A percentile compares a stretch with the other conserved stretches of the same genome.
phyloP scores from a whole-genome alignment of 176 grass and related monocot species.

The Zoysia japonica region DNA sequence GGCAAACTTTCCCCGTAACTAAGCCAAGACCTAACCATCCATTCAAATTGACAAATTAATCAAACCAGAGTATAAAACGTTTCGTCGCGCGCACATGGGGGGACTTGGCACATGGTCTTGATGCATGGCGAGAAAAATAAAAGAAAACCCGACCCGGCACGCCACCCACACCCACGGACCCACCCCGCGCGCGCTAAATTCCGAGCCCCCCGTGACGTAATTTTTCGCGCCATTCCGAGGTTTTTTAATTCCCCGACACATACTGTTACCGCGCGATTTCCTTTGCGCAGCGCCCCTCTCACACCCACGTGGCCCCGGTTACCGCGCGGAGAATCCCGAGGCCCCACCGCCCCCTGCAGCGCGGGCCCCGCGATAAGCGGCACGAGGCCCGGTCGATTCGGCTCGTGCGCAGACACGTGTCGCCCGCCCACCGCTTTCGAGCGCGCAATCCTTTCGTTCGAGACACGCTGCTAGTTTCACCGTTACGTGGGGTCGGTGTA shows the following conservation, averaged over 20 bases:
- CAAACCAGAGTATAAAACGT: not conserved
- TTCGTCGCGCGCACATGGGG: constrained; percentile 33
- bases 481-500: fast-evolving
- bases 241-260: not conserved
- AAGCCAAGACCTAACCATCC: not conserved
- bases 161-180: not conserved
- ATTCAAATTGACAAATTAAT: not conserved
- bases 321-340: constrained; percentile 39
- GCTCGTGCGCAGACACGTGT: constrained; percentile 45
- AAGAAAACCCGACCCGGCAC: constrained; percentile 18
- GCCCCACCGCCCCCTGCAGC: not conserved
- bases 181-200: constrained; percentile 20
- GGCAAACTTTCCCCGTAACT: not conserved
- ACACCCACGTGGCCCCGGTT: constrained; percentile 18
- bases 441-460: not conserved
- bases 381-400: not conserved
- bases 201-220: constrained; percentile 27
- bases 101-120: constrained; percentile 3
- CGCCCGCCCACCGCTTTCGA: not conserved
- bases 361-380: not conserved
- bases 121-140: constrained; percentile 31
- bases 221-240: not conserved
- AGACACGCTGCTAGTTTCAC: not conserved
- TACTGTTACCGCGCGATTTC: not conserved
- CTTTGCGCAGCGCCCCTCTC: not conserved